phyloP scores from a whole-genome alignment of 495 filamentous ascomycete species.

The Neurospora sp. region DNA sequence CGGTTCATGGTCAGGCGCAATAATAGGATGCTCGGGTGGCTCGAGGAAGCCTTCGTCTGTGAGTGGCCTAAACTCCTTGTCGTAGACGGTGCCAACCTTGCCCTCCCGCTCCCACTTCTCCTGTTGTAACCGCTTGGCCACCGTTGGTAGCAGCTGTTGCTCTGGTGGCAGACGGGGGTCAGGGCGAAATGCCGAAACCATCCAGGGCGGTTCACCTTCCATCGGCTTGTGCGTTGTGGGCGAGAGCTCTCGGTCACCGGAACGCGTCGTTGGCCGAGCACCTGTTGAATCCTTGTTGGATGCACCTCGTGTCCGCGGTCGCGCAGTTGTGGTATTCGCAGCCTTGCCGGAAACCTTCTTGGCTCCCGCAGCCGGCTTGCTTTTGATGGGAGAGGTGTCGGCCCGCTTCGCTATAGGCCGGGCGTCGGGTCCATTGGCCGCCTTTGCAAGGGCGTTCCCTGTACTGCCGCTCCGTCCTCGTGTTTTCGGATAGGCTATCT shows the following conservation, averaged over 20 bases:
- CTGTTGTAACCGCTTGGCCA: constrained; percentile 83
- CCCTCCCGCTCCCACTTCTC: constrained; percentile 92
- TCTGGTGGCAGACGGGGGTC: constrained; percentile 91
- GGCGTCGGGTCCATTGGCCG: constrained; percentile 26
- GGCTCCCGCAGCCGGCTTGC: constrained; percentile 11
- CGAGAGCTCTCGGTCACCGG: constrained; percentile 40
- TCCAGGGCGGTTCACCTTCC: constrained; percentile 93
- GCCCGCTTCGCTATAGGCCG: constrained; percentile 33
- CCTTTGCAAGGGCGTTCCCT: constrained; percentile 43
- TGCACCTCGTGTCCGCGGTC: constrained; percentile 54
- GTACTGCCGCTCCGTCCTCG: constrained; percentile 66
- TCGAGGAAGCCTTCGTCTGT: constrained; percentile 45
- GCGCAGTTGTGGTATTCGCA: constrained; percentile 31
- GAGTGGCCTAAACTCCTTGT: constrained; percentile 71
- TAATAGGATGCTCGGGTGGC: constrained; percentile 27
- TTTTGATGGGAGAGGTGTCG: constrained; percentile 41
- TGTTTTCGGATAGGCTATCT: constrained; percentile 44
- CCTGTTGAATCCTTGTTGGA: constrained; percentile 42
- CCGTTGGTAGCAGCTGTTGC: constrained; percentile 88
- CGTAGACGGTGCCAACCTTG: constrained; percentile 69
- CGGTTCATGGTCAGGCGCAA: constrained; percentile 6
- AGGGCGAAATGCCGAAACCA: constrained; percentile 88
- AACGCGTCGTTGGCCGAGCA: constrained; percentile 44
- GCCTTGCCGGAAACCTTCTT: constrained; percentile 37
- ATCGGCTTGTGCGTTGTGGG: constrained; percentile 51